These are phyloP conservation scores for Diplotaxis tenuifolia DNA, from an alignment of 345 rosid species.

Conservation along the genomic window DNA sequence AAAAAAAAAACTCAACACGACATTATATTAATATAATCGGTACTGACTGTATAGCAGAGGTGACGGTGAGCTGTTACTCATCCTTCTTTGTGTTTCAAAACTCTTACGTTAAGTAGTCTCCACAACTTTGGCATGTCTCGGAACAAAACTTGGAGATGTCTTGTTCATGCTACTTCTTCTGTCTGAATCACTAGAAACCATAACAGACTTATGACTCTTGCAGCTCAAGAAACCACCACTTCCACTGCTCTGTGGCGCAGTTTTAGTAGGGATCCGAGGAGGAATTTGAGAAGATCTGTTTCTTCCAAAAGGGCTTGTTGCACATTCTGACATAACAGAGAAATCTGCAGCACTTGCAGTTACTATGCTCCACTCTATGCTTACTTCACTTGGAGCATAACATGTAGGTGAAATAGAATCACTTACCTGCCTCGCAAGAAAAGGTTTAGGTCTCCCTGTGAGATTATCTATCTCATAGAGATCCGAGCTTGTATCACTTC, in stretches of 20 bases:
- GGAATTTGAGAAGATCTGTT: slow-evolving; percentile 14
- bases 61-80: slow-evolving; percentile 38
- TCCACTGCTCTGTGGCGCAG: slow-evolving; percentile 17
- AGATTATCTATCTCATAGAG: slow-evolving; percentile 81
- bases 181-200: slow-evolving; percentile 30
- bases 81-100: slow-evolving; percentile 36
- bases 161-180: slow-evolving; percentile 24
- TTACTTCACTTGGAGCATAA: slow-evolving; percentile 86
- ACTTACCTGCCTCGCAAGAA: slow-evolving; percentile 55
- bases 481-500: slow-evolving; percentile 67
- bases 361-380: slow-evolving; percentile 88
- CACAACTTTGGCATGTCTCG: slow-evolving; percentile 45
- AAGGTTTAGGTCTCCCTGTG: slow-evolving; percentile 52
- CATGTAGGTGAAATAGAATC: slow-evolving; percentile 49
- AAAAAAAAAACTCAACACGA: slow-evolving; percentile 9
- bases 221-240: slow-evolving; percentile 53
- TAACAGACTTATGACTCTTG: slow-evolving; percentile 61
- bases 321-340: slow-evolving; percentile 62
- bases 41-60: slow-evolving; percentile 44
- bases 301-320: slow-evolving; percentile 44
- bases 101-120: slow-evolving; percentile 44
- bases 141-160: slow-evolving; percentile 17
- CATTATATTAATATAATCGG: background rate
- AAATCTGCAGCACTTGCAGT: slow-evolving; percentile 84
- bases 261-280: slow-evolving; percentile 26